Conservation (phyloP, 2,329 filamentous ascomycete genomes). For the Colletotrichum chlorophyti region DNA sequence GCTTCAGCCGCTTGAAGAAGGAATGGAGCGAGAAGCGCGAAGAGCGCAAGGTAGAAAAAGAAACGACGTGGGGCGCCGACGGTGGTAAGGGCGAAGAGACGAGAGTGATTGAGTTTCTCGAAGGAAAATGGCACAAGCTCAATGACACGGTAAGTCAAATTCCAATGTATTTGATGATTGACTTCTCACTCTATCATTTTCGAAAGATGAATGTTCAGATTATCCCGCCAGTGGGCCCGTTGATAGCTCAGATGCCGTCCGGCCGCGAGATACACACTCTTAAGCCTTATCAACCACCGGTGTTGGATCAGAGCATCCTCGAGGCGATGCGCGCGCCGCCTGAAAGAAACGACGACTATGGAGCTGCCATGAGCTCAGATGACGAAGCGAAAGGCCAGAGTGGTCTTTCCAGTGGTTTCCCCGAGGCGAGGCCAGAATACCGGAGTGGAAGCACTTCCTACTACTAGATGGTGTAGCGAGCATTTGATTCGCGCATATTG, state of each 20-base stretch:
- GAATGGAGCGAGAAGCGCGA: slow-evolving; percentile 80
- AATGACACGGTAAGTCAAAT: slow-evolving; percentile 81
- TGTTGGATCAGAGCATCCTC: slow-evolving; percentile 69
- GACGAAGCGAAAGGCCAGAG: slow-evolving; percentile 41
- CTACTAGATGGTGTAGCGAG: slow-evolving; percentile 26
- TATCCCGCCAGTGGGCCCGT: slow-evolving; percentile 73
- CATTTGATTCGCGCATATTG: slow-evolving; percentile 9
- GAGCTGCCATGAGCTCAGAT: slow-evolving; percentile 45
- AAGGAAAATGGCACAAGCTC: slow-evolving; percentile 88
- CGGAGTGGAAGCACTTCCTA: slow-evolving; percentile 48
- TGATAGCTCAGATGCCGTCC: slow-evolving; percentile 82
- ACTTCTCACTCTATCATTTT: neutral
- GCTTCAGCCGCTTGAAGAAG: slow-evolving; percentile 72
- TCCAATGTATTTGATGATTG: neutral
- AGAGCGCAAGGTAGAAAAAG: slow-evolving; percentile 79
- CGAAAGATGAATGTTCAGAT: slow-evolving; percentile 78
- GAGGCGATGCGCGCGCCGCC: slow-evolving; percentile 65
- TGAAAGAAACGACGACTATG: slow-evolving; percentile 45
- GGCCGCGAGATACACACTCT: slow-evolving; percentile 84
- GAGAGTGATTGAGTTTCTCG: slow-evolving; percentile 84
- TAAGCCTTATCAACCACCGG: slow-evolving; percentile 70
- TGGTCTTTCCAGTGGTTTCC: slow-evolving; percentile 56
- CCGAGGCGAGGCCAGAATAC: slow-evolving; percentile 52
- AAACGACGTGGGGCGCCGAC: slow-evolving; percentile 78
- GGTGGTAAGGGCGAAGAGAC: slow-evolving; percentile 85